A percentile compares a stretch with the other conserved stretches of the same genome.
Evolutionary conservation across 202 grass and related monocot genomes (phyloP).

Genomic region (Carex sylvatica): DNA sequence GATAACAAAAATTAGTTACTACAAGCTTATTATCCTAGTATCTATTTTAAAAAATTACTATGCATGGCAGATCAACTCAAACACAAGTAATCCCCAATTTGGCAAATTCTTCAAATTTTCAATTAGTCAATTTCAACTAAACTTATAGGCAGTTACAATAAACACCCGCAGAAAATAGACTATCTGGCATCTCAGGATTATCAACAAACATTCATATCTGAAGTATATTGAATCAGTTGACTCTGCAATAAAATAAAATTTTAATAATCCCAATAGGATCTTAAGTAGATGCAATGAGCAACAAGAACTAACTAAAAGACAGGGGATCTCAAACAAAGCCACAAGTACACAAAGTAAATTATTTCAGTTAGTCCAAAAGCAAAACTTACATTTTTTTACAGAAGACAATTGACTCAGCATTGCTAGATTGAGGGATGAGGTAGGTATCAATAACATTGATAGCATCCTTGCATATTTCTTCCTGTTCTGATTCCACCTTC

Average conservation of each 20-base stretch:
- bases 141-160: not conserved
- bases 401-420: slow-evolving; percentile 27
- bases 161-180: not conserved
- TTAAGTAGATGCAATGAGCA: not conserved
- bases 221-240: not conserved
- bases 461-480: slow-evolving; percentile 35
- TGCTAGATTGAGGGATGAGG: slow-evolving; percentile 21
- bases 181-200: not conserved
- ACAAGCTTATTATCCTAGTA: not conserved
- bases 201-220: not conserved
- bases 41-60: not conserved
- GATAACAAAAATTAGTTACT: not conserved
- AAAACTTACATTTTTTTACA: slow-evolving; percentile 41
- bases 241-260: not conserved
- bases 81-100: not conserved
- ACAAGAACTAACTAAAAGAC: not conserved
- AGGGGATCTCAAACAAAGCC: not conserved
- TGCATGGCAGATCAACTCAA: not conserved
- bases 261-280: not conserved
- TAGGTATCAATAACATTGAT: slow-evolving; percentile 28
- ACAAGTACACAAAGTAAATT: not conserved
- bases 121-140: not conserved
- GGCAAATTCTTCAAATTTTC: not conserved
- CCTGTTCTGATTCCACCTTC: slow-evolving; percentile 33
- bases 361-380: not conserved